Evolutionary conservation across 306 rosid species (phyloP), one percentile per base, ranked within the genome.

Genomic region (Cucurbita maxima): DNA sequence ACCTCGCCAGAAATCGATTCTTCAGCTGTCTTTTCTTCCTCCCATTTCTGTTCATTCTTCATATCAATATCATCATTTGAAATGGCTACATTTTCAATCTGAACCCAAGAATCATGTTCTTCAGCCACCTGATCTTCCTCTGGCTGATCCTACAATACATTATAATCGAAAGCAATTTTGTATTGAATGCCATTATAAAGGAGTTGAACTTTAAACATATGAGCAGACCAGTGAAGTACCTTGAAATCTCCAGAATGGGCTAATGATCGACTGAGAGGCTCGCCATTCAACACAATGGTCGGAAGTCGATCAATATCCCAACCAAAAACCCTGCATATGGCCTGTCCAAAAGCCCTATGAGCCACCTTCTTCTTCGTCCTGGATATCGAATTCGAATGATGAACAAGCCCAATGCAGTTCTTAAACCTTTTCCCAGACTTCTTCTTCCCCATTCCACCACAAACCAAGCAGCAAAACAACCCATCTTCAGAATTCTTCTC

Each of bases 401-500:
- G 96, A 79, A 81, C 76, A 63, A 91, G 84, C 18, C 79, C 87
- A 69, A 6, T 10, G 54, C 97, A 86, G 51, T 77, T 79, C 86
- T 87, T 88, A 53, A 83, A 79, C 77, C 74, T 82, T 80, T 83
- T 91, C 86, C 88, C 56, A 18, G 30, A 84, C 18, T 73, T 78
- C 53, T 79, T 86, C 82, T 83, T 86, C 78, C 86, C 77, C 18
- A 80, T 78, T 51, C 85, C 91, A 25, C 83, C 83, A 72, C 96
- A 91, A 71, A 91, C 96, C 79, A 91, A 79, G 74, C 97, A 91
- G 76, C 66, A 83, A 47, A 86, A 91, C 63, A 82, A 83, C 66
- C 97, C 93, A 8, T 58, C 45, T 67, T 68, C 83, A 51, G 37
- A 58, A 75, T 83, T 83, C 81, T 75, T 82, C 71, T 89, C 85